Conservation (phyloP, 116 monocot genomes). For the Dioscorea cayenensis region DNA sequence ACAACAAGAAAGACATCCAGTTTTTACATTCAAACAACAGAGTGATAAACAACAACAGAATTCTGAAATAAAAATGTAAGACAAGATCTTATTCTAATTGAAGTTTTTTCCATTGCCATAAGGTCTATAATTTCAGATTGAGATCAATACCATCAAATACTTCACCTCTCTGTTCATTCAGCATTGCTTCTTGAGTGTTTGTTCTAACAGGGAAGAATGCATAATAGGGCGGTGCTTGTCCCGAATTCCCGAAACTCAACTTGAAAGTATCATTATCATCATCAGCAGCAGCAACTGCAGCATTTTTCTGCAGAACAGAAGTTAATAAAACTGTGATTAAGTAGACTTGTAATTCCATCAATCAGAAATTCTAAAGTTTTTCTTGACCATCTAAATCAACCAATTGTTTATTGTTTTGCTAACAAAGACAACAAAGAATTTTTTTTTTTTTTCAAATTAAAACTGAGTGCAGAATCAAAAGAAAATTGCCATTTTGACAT, state of each 20-base stretch:
- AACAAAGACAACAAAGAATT: too few species aligned
- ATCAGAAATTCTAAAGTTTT: too few species aligned
- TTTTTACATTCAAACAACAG: too few species aligned
- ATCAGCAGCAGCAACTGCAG: neutral
- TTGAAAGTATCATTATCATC: neutral
- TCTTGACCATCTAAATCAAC: too few species aligned
- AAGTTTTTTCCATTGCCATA: neutral
- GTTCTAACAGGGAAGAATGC: neutral
- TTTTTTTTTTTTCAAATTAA: too few species aligned
- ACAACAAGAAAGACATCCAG: too few species aligned
- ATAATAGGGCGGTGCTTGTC: neutral
- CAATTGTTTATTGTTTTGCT: too few species aligned
- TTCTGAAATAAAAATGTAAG: neutral
- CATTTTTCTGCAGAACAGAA: neutral
- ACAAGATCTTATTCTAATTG: neutral
- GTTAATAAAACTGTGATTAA: neutral
- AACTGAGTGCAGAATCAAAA: too few species aligned
- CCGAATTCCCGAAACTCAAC: neutral
- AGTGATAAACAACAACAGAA: neutral
- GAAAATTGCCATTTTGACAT: too few species aligned
- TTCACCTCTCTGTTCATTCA: neutral
- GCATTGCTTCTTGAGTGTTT: neutral
- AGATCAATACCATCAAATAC: conserved; percentile 1
- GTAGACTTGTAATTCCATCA: neutral
- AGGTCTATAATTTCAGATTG: conserved; percentile 1